phyloP scores from a whole-genome alignment of 495 filamentous ascomycete genomes.

The Penicillium verhagenii region DNA sequence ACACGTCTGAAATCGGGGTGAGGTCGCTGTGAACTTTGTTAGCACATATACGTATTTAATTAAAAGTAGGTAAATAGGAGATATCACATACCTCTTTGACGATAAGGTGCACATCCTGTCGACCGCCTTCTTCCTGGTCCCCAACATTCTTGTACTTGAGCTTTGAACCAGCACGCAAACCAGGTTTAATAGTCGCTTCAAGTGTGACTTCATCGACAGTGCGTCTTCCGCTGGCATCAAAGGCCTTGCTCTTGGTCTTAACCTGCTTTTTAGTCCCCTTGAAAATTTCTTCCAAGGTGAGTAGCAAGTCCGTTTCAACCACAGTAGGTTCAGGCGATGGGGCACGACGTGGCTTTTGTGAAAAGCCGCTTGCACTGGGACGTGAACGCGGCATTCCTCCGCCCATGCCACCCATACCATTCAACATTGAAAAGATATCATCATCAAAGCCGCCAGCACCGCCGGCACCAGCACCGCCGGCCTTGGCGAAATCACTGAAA shows the following conservation, averaged over 20 bases:
- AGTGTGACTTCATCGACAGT: slow-evolving; percentile 84
- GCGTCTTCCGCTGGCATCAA: slow-evolving; percentile 78
- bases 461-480: slow-evolving; percentile 22
- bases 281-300: slow-evolving; percentile 86
- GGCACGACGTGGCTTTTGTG: slow-evolving; percentile 45
- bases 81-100: slow-evolving; percentile 76
- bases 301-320: slow-evolving; percentile 76
- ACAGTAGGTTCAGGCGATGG: slow-evolving; percentile 84
- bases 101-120: slow-evolving; percentile 93
- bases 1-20: slow-evolving; percentile 80
- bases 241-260: slow-evolving; percentile 94
- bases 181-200: slow-evolving; percentile 91
- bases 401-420: slow-evolving; percentile 43
- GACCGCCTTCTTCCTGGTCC: slow-evolving; percentile 95
- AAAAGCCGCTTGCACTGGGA: slow-evolving; percentile 32
- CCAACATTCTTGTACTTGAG: slow-evolving; percentile 96
- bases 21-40: slow-evolving; percentile 61
- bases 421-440: slow-evolving; percentile 8
- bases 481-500: slow-evolving; percentile 74
- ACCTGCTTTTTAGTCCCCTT: slow-evolving; percentile 88
- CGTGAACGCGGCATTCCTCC: slow-evolving; percentile 33
- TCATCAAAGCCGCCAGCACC: slow-evolving; percentile 24
- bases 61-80: not conserved
- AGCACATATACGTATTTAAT: slow-evolving; percentile 7
- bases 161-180: slow-evolving; percentile 92